phyloP scores from a whole-genome alignment of 2,329 filamentous ascomycete species.

The Talaromyces sp. region DNA sequence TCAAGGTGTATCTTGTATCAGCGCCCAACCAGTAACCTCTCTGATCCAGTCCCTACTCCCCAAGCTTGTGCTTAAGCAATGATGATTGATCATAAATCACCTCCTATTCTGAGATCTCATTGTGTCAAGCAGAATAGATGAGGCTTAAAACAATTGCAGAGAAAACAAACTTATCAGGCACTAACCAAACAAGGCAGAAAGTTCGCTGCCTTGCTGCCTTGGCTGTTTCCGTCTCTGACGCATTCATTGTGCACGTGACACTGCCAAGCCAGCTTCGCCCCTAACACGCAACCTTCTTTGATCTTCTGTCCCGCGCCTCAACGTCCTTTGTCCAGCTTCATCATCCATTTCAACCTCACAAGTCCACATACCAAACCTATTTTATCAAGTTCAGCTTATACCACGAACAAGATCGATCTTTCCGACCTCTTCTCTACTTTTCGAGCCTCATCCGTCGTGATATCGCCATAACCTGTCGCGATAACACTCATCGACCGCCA shows the following conservation, averaged over 20 bases:
- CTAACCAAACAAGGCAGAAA: background rate
- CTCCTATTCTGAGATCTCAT: background rate
- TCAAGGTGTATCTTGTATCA: background rate
- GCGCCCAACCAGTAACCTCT: background rate
- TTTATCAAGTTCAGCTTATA: background rate
- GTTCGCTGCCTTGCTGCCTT: background rate
- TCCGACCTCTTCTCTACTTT: background rate
- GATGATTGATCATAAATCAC: background rate
- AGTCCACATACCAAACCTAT: background rate
- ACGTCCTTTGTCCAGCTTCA: background rate
- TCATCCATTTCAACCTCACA: background rate
- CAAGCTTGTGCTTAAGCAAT: background rate
- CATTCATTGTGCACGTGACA: background rate
- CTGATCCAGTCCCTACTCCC: background rate
- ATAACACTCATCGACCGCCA: background rate
- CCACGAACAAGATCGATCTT: background rate
- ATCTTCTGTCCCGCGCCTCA: background rate
- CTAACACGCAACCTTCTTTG: background rate
- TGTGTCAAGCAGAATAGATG: background rate
- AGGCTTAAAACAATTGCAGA: background rate
- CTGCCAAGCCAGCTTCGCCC: constrained; percentile 1
- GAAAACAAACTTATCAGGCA: background rate
- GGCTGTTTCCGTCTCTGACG: background rate
- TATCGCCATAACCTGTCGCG: background rate
- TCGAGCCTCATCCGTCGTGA: background rate